Base-by-base conservation (phyloP, 1,139 yeast genomes). In the Scheffersomyces lignicola region DNA sequence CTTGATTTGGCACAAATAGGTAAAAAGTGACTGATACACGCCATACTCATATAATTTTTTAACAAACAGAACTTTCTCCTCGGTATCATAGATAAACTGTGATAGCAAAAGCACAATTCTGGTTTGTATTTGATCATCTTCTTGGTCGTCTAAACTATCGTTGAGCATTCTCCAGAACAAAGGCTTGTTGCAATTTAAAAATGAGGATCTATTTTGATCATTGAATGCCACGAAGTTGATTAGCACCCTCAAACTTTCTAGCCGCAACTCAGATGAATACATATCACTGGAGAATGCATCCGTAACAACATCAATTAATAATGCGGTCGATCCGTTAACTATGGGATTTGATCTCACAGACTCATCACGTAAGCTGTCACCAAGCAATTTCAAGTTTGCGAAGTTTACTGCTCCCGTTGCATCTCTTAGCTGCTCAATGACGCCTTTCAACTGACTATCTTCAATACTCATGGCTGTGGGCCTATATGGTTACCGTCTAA, bases 41-140 rank as follows among this genome's bases (percentile, higher is more conserved):
- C 23, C 9, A 8, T n/a, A 9, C 7, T 26, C 20, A 26, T 26
- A 15, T 10, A 26, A 26, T 15, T 26, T 14, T 5, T 14, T 22
- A 12, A 33, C 18, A 24, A 10, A 33, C 20, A 41, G 39, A 1
- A 38, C 31, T 34, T 48, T 41, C 10, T 47, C 37, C 5, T 51
- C 55, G 1, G 68, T 58, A 15, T 60, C 55, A 32, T 55, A 60
- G 7, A 62, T 49, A 41, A 69, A 69, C 43, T 69, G 76, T 16
- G 52, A 47, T 16, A 68, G 41, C 24, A 69, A 51, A 10, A 62
- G 46, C 22, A 51, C 36, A 6, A 54, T 36, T 26, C 65, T 7
- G 6, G 20, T 5, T 4, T n/a, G n/a, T n/a, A n/a, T n/a, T n/a
- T n/a, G n/a, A n/a, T n/a, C n/a, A n/a, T n/a, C n/a, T n/a, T n/a